Evolutionary conservation across 257 asterid species (phyloP), one percentile per base, ranked within the genome.

Genomic region (Solanum infundibuliforme): DNA sequence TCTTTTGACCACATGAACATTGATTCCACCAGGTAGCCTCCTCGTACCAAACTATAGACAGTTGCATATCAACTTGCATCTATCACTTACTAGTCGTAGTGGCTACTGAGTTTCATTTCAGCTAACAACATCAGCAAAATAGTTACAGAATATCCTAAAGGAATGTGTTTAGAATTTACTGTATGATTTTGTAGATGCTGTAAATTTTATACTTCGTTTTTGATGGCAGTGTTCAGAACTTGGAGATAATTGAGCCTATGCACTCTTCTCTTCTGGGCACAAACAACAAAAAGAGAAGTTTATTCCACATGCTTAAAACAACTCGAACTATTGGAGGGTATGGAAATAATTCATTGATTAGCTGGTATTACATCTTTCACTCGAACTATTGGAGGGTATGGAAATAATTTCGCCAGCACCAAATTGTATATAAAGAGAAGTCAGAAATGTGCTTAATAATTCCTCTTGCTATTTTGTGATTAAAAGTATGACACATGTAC

Each of bases 321-420:
- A 97, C 99, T 84, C 90, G 95, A 89, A 97, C 98, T 81, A 93
- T 91, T 90, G 99, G 99, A 92, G 99, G 99, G 99, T 97, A 95
- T 88, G 93, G 62, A 72, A 76, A 87, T 66, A 84, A 87, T 35
- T 20, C 20, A 82, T 88, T 88, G 58, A 83, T 85, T 60, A 87
- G 35, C 77, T 87, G 81, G 68, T 29, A 81, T 43, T 81, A 81
- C 36, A 46, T 81, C 29, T 46, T 18, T 9, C 41, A 48, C 27
- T 84, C 88, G 95, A 89, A 97, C 98, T 76, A 92, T 91, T 90
- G 99, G 99, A 92, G 99, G 98, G 99, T 97, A 95, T 88, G 93
- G 62, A 72, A 76, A 87, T 66, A 84, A 87, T 35, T 18, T 12
- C 27, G 31, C 38, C 84, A 46, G 66, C 66, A 81, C 66, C 36